A percentile compares a stretch with the other conserved stretches of the same genome.
phyloP scores from a whole-genome alignment of 2,329 filamentous ascomycete species.

The Exophiala alcalophila region DNA sequence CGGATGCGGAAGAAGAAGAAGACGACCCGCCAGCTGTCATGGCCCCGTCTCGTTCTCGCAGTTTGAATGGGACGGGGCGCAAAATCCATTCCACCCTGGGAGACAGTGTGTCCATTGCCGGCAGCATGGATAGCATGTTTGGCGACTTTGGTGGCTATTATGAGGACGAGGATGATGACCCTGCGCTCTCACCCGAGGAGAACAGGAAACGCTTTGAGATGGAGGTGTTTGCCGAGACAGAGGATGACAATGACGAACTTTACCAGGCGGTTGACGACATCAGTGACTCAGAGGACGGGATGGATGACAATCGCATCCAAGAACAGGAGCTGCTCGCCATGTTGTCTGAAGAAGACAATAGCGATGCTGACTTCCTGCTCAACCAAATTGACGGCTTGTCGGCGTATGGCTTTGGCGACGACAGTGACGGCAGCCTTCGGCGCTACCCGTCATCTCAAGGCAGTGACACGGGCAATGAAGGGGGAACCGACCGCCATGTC shows the following conservation, averaged over 20 bases:
- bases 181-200: constrained; percentile 22
- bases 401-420: constrained; percentile 31
- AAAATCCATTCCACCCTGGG: constrained; percentile 26
- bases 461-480: constrained; percentile 38
- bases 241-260: constrained; percentile 37
- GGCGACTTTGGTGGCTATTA: constrained; percentile 20
- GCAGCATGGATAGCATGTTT: constrained; percentile 25
- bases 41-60: constrained; percentile 44
- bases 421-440: constrained; percentile 35
- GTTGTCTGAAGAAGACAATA: constrained; percentile 36
- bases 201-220: constrained; percentile 26
- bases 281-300: constrained; percentile 74
- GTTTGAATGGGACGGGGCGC: constrained; percentile 42
- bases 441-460: constrained; percentile 26
- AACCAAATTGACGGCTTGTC: constrained; percentile 32
- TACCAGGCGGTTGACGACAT: constrained; percentile 78
- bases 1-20: constrained; percentile 44
- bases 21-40: constrained; percentile 42
- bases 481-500: constrained; percentile 58
- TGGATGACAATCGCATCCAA: constrained; percentile 66
- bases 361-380: constrained; percentile 26
- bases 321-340: constrained; percentile 27
- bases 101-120: constrained; percentile 21
- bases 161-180: constrained; percentile 24
- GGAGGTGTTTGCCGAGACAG: constrained; percentile 30